phyloP scores from a whole-genome alignment of 2,329 filamentous ascomycete genomes.

The Pestalotiopsis sp. region DNA sequence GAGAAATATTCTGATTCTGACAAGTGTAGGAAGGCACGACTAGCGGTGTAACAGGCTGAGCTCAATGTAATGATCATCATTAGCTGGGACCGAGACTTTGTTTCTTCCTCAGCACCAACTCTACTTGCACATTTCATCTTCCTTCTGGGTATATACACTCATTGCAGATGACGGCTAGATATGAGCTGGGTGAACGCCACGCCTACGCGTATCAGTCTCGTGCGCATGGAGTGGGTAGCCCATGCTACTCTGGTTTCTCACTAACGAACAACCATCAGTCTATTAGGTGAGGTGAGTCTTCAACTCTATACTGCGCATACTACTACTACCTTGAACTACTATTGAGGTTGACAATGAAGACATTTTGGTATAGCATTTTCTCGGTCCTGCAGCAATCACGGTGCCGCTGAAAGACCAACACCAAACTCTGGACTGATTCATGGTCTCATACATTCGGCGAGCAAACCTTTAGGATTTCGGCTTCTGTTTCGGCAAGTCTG shows the following conservation, averaged over 20 bases:
- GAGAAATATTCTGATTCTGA: no score
- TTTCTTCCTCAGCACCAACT: no score
- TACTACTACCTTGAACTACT: neutral
- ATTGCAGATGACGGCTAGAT: neutral
- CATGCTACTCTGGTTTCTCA: neutral
- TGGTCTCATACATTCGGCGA: neutral
- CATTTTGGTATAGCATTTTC: neutral
- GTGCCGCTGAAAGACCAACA: neutral
- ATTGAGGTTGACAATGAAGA: neutral
- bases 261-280: neutral
- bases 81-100: no score
- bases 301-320: neutral
- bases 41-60: no score
- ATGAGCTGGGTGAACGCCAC: neutral
- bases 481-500: neutral
- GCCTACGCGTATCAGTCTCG: neutral
- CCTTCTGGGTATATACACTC: no score
- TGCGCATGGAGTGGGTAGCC: no score
- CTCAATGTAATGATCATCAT: no score
- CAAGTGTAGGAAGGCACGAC: no score
- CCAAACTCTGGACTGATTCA: neutral
- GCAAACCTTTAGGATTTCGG: neutral
- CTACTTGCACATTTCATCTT: no score
- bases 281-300: neutral
- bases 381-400: neutral